phyloP scores from a whole-genome alignment of 2,329 filamentous ascomycete species.

The Fusarium sp. region DNA sequence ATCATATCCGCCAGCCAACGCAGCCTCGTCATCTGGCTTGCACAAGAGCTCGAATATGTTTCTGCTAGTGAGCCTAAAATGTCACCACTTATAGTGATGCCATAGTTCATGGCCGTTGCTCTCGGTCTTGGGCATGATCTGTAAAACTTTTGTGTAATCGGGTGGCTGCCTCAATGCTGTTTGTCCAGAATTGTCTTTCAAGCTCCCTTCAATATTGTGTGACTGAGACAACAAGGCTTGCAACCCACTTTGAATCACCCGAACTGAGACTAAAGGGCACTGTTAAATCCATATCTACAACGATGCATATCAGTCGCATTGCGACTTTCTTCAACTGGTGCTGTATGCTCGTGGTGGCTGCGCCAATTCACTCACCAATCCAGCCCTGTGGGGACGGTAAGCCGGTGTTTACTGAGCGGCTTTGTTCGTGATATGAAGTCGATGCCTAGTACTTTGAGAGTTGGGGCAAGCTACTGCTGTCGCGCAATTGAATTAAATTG shows the following conservation, averaged over 20 bases:
- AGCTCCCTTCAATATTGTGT: too few relatives aligned
- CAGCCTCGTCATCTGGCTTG: too few relatives aligned
- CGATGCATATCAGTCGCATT: not conserved
- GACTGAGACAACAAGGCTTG: not conserved
- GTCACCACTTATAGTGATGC: too few relatives aligned
- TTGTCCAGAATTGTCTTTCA: too few relatives aligned
- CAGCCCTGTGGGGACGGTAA: not conserved
- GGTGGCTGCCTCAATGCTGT: too few relatives aligned
- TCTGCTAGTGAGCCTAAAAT: too few relatives aligned
- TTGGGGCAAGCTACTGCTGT: not conserved
- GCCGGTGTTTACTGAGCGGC: not conserved
- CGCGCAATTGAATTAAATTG: not conserved
- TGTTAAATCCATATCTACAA: too few relatives aligned
- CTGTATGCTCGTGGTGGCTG: not conserved
- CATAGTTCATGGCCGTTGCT: too few relatives aligned
- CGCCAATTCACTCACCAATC: not conserved
- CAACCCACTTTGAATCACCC: not conserved
- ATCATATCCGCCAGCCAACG: too few relatives aligned
- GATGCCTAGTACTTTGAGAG: not conserved
- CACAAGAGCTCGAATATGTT: too few relatives aligned
- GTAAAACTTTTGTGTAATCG: too few relatives aligned
- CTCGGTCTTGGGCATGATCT: too few relatives aligned
- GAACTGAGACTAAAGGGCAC: not conserved
- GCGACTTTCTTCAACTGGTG: not conserved
- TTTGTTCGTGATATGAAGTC: not conserved